phyloP scores from a whole-genome alignment of 225 moss, liverwort and hornwort genomes.

The Pleurozium schreberi region DNA sequence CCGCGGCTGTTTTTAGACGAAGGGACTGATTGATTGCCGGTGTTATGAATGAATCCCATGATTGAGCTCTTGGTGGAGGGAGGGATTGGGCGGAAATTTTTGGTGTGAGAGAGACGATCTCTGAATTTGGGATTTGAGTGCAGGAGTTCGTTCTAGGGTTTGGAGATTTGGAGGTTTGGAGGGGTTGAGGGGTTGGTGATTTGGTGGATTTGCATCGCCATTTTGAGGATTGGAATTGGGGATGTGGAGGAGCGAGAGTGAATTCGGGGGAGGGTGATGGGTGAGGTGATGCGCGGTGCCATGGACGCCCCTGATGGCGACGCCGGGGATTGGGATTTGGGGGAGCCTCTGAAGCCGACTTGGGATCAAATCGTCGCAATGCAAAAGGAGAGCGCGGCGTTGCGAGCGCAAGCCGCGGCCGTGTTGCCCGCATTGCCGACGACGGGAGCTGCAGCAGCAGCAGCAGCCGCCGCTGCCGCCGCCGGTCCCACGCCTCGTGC shows the following conservation, averaged over 20 bases:
- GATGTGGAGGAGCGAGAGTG: conserved; percentile 5
- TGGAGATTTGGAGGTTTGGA: neutral
- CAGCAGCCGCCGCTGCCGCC: neutral
- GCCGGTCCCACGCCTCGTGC: neutral
- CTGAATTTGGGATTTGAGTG: neutral
- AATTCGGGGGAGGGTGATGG: conserved; percentile 17
- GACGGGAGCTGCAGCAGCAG: neutral
- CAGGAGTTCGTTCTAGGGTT: neutral
- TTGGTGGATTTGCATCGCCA: neutral
- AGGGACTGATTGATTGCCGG: neutral
- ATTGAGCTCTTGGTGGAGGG: neutral
- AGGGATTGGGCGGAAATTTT: neutral
- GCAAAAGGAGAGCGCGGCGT: conserved; percentile 54
- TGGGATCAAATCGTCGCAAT: conserved; percentile 52
- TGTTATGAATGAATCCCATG: neutral
- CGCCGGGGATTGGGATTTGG: conserved; percentile 7
- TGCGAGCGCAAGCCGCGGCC: conserved; percentile 42
- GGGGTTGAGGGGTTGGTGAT: neutral
- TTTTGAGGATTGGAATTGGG: neutral
- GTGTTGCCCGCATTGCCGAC: conserved; percentile 29
- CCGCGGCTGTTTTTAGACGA: neutral
- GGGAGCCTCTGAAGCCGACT: conserved; percentile 28
- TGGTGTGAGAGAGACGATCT: neutral
- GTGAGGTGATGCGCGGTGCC: conserved; percentile 10
- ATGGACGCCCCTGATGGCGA: conserved; percentile 10